phyloP scores from a whole-genome alignment of 768 basidiomycete species.

The Podaxis sp. region DNA sequence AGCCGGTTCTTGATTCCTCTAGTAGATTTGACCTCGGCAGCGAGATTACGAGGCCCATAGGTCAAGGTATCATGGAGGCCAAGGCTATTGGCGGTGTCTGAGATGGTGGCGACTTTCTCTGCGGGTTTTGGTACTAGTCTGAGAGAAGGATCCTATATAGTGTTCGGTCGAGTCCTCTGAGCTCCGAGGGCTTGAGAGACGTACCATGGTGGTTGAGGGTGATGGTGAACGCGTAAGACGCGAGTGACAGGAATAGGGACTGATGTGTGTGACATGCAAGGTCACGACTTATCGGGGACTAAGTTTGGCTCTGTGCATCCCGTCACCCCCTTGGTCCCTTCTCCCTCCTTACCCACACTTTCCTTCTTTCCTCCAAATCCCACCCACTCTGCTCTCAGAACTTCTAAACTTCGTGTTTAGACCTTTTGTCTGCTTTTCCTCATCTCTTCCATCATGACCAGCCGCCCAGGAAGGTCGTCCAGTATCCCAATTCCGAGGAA shows the following conservation, averaged over 20 bases:
- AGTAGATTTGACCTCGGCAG: slow-evolving; percentile 63
- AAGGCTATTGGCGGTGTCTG: slow-evolving; percentile 65
- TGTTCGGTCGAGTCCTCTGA: neutral
- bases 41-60: slow-evolving; percentile 80
- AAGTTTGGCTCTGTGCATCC: neutral
- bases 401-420: neutral
- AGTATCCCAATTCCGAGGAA: slow-evolving; percentile 65
- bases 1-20: slow-evolving; percentile 65
- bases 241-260: slow-evolving; percentile 13
- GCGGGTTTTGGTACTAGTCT: slow-evolving; percentile 57
- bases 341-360: neutral
- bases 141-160: slow-evolving; percentile 42
- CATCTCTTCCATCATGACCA: slow-evolving; percentile 19
- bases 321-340: neutral
- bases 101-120: slow-evolving; percentile 58
- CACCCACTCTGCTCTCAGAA: neutral
- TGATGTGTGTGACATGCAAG: slow-evolving; percentile 6
- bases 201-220: slow-evolving; percentile 26
- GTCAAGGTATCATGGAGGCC: slow-evolving; percentile 88
- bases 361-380: neutral
- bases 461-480: slow-evolving; percentile 54
- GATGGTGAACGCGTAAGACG: slow-evolving; percentile 21
- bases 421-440: neutral
- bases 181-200: neutral
- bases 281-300: slow-evolving; percentile 7